Evolutionary conservation across 2,329 filamentous ascomycete genomes (phyloP), one percentile per base, ranked within the genome.

Genomic region (Paracamarosporium sp.): DNA sequence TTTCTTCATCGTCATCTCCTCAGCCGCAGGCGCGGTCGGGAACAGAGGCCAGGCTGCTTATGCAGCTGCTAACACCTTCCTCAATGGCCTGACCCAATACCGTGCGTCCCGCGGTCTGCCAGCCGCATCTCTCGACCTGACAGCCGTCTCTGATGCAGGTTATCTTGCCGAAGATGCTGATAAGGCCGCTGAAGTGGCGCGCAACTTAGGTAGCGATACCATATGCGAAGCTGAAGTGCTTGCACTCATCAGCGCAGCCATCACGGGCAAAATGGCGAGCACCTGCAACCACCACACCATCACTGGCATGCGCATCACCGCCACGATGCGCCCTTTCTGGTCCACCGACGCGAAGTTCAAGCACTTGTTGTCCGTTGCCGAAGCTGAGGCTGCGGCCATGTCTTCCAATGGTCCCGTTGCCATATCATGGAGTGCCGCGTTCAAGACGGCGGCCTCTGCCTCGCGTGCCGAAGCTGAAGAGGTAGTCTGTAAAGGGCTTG

Each of bases 41-140:
- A 69, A 68, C 27, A 55, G 56, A 45, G 76, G 76, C 1, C 82
- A 85, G 58, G 63, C 74, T 7, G 79, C 76, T 52, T 85, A 84
- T 55, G 66, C 71, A 0, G 80, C 81, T 0, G 81, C 78, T 3
- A 83, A 83, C 59, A 65, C 63, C 2, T 74, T 73, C 56, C 66
- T 73, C 15, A 65, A 74, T 41, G 66, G 60, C 20, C 68, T 72
- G 25, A 61, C 68, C 1, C 65, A 68, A 45, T 63, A 68, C 22
- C 62, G 63, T 3, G 54, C 57, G n/a, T 17, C 53, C 1, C 58
- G 57, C 17, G 69, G 70, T 17, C 52, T 70, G 17, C 54, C 57
- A 1, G 62, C 62, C 4, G 55, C 65, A 13, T 71, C 69, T 4
- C 50, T 74, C 27, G 70, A 63, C 22, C 54, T 67, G 5, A 69